phyloP scores from a whole-genome alignment of 768 basidiomycete genomes.

The Kwoniella bestiolae region DNA sequence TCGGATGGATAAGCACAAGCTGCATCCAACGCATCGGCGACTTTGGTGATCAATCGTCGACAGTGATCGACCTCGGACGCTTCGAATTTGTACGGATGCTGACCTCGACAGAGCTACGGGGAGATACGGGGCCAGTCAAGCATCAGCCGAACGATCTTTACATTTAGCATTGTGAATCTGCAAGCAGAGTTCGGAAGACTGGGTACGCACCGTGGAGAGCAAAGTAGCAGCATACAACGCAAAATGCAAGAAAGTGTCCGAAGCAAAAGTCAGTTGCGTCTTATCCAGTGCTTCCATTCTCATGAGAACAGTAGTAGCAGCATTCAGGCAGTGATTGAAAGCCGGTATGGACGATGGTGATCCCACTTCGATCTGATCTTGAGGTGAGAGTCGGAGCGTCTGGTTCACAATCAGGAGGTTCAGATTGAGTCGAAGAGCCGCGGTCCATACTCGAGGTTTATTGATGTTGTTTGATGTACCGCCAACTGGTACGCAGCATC shows the following conservation, averaged over 20 bases:
- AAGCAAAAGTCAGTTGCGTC: conserved; percentile 29
- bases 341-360: conserved; percentile 32
- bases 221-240: conserved; percentile 40
- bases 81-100: conserved; percentile 28
- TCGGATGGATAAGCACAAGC: conserved; percentile 35
- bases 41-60: conserved; percentile 31
- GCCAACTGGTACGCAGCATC: background rate
- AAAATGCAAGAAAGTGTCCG: conserved; percentile 41
- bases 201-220: conserved; percentile 32
- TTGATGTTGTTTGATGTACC: conserved; percentile 19
- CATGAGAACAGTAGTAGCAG: conserved; percentile 31
- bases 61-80: conserved; percentile 33
- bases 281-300: conserved; percentile 28
- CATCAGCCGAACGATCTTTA: too few species aligned
- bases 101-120: conserved; percentile 10
- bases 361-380: conserved; percentile 27
- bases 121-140: too few species aligned
- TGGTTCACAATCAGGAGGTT: conserved; percentile 42
- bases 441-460: conserved; percentile 38
- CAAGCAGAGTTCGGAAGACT: too few species aligned
- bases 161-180: too few species aligned
- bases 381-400: conserved; percentile 26
- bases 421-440: conserved; percentile 34
- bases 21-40: conserved; percentile 32
- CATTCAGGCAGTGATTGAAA: conserved; percentile 36